Conservation (phyloP, 2,329 filamentous ascomycete genomes). For the Magnaporthiopsis incrustans region DNA sequence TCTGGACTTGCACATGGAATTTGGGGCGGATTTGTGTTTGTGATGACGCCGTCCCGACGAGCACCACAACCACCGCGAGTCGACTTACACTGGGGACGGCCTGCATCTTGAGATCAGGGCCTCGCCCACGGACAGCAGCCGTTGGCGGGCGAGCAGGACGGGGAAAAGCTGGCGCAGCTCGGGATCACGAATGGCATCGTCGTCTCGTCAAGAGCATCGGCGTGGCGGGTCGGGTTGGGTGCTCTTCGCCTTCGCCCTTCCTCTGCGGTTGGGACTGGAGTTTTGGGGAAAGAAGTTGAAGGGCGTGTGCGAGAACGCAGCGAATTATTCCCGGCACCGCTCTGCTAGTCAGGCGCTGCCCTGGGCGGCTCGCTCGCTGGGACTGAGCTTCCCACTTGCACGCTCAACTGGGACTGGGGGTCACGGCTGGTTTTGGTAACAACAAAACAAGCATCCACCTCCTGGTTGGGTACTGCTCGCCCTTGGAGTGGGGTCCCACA, state of each 20-base stretch:
- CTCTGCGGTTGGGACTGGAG: not conserved
- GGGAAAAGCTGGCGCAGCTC: constrained; percentile 23
- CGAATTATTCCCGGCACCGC: not conserved
- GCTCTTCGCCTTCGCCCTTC: not conserved
- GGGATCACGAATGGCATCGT: constrained; percentile 29
- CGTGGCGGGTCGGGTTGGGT: not conserved
- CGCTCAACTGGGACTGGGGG: too few species aligned
- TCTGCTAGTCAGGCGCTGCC: not conserved
- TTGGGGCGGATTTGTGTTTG: not conserved
- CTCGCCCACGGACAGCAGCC: constrained; percentile 17
- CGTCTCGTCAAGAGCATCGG: constrained; percentile 12
- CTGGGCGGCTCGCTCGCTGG: not conserved
- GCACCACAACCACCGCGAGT: not conserved
- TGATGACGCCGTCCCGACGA: not conserved
- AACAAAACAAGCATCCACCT: not conserved
- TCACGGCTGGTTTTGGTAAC: not conserved
- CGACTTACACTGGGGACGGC: constrained; percentile 38
- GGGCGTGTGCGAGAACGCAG: not conserved
- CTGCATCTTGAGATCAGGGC: constrained; percentile 25
- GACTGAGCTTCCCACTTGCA: not conserved
- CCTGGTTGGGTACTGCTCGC: not conserved
- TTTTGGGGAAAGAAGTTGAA: not conserved
- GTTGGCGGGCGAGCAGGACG: constrained; percentile 20
- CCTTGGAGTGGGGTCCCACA: not conserved
- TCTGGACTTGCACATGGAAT: not conserved